A percentile compares a stretch with the other conserved stretches of the same genome.
Evolutionary conservation across 305 asterid genomes (phyloP).

Genomic region (Fraxinus ornus): DNA sequence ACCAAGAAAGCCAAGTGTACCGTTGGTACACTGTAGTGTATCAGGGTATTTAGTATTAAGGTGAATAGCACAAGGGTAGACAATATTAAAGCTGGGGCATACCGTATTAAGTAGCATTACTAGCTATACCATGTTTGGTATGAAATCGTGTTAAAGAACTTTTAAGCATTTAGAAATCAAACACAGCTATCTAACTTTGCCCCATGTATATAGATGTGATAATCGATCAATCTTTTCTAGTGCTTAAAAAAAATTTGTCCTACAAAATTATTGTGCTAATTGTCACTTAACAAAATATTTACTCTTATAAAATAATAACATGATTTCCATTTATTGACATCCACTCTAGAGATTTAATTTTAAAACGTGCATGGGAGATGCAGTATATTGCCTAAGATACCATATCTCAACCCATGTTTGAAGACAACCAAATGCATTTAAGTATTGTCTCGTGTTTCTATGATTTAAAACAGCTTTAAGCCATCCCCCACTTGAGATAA

Average conservation of each 20-base stretch:
- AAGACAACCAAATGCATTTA: not conserved
- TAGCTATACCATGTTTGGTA: not conserved
- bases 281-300: not conserved
- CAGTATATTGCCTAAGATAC: not conserved
- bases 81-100: not conserved
- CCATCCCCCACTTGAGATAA: not conserved
- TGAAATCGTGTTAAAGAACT: not conserved
- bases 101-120: not conserved
- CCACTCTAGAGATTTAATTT: not conserved
- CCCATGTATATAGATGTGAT: not conserved
- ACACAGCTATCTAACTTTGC: not conserved
- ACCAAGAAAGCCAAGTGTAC: not conserved
- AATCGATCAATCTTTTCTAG: not conserved
- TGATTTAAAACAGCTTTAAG: not conserved
- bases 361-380: not conserved
- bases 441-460: not conserved
- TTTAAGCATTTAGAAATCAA: not conserved
- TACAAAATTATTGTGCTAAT: not conserved
- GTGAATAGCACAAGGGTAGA: not conserved
- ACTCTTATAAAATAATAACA: not conserved
- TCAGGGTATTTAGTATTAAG: not conserved
- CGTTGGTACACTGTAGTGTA: slow-evolving; percentile 10
- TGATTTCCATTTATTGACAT: not conserved
- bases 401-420: not conserved
- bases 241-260: not conserved